Evolutionary conservation across 345 rosid species (phyloP).

Genomic region (Trapa incisa): DNA sequence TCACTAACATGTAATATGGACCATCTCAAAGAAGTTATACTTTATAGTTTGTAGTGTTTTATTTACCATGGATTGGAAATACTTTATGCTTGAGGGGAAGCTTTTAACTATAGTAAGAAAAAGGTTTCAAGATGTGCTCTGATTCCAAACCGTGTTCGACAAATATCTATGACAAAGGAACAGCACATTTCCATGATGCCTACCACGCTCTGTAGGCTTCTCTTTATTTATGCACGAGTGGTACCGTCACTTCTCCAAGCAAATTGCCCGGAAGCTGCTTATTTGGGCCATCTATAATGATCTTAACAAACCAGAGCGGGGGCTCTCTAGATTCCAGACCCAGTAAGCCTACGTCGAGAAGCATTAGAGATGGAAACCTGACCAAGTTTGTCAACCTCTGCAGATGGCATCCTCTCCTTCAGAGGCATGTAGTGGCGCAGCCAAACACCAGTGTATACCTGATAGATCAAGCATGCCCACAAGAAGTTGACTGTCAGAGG

Average conservation of each 20-base stretch:
- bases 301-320: background rate
- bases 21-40: too few relatives aligned
- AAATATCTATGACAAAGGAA: background rate
- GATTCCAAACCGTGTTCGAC: background rate
- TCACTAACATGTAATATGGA: too few relatives aligned
- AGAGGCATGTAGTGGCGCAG: slow-evolving; percentile 68
- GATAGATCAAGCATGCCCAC: slow-evolving; percentile 6
- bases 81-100: too few relatives aligned
- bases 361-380: slow-evolving; percentile 79
- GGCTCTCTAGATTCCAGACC: slow-evolving; percentile 28
- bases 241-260: background rate
- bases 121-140: too few relatives aligned
- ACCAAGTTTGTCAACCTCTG: slow-evolving; percentile 41
- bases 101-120: too few relatives aligned
- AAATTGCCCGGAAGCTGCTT: slow-evolving; percentile 1
- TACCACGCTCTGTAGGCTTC: background rate
- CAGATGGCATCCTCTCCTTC: slow-evolving; percentile 35
- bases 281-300: background rate
- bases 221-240: background rate
- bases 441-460: slow-evolving; percentile 93
- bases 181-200: background rate
- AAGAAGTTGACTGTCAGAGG: background rate
- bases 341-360: slow-evolving; percentile 68
- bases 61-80: too few relatives aligned
- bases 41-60: too few relatives aligned